Percentiles rank a stretch among this genome's conserved stretches.
Evolutionary conservation across 179 eudicot species (phyloP).

Genomic region (Silene coronaria): DNA sequence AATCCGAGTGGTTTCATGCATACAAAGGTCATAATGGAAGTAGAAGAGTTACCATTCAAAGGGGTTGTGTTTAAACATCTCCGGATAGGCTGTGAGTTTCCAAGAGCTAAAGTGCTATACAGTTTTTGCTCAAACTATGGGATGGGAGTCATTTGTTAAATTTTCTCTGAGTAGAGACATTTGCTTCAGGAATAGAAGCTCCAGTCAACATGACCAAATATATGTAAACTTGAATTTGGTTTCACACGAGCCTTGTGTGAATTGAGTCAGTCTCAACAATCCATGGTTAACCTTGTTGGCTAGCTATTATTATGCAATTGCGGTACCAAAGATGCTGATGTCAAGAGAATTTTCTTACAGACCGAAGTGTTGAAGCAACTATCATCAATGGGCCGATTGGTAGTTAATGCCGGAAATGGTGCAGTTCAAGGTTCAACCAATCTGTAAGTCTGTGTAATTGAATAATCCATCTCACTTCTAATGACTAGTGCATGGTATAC

Average conservation of each 20-base stretch:
- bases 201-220: slow-evolving; percentile 3
- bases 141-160: too few species aligned
- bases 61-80: too few species aligned
- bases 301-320: background rate
- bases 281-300: background rate
- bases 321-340: slow-evolving; percentile 12
- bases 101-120: background rate
- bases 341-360: slow-evolving; percentile 34
- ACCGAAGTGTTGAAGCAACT: slow-evolving; percentile 91
- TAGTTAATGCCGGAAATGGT: slow-evolving; percentile 93
- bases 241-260: background rate
- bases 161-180: too few species aligned
- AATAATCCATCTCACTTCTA: background rate
- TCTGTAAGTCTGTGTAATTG: slow-evolving; percentile 45
- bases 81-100: too few species aligned
- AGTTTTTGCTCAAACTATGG: background rate
- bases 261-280: background rate
- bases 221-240: background rate
- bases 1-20: background rate
- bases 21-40: too few species aligned
- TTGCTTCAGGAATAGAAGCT: background rate
- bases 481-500: background rate
- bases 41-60: too few species aligned
- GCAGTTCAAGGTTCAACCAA: slow-evolving; percentile 70
- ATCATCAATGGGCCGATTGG: slow-evolving; percentile 86